Conservation (phyloP, 805 yeast genomes). For the Candida pseudoglaebosa region DNA sequence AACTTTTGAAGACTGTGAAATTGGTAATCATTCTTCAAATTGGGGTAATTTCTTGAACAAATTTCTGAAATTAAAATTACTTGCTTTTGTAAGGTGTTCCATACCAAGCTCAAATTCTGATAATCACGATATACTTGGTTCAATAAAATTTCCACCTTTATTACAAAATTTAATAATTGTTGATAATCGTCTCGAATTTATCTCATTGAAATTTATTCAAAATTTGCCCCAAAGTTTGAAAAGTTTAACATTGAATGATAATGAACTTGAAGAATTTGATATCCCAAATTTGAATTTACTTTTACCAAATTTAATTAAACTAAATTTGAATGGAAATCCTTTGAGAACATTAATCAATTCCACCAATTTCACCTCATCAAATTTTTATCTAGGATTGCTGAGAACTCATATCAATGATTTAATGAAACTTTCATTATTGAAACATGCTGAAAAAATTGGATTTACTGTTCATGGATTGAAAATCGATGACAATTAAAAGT, state of each 20-base stretch:
- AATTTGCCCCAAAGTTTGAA: slow-evolving; percentile 27
- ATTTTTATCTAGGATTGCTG: slow-evolving; percentile 7
- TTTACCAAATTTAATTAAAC: slow-evolving; percentile 18
- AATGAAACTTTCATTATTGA: not conserved
- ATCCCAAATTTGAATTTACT: slow-evolving; percentile 4
- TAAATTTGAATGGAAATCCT: slow-evolving; percentile 16
- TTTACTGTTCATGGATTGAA: not conserved
- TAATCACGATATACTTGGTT: slow-evolving; percentile 16
- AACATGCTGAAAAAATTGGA: not conserved
- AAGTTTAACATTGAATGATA: slow-evolving; percentile 12
- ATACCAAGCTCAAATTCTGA: slow-evolving; percentile 12
- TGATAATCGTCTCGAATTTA: slow-evolving; percentile 18
- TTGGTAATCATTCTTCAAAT: slow-evolving; percentile 29
- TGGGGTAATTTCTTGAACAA: slow-evolving; percentile 29
- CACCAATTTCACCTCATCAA: slow-evolving; percentile 9
- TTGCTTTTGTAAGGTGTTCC: slow-evolving; percentile 26
- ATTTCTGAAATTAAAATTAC: slow-evolving; percentile 16
- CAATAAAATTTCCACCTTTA: slow-evolving; percentile 21
- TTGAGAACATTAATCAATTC: slow-evolving; percentile 12
- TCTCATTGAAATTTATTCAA: slow-evolving; percentile 17
- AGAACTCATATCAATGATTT: not conserved
- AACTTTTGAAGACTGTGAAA: slow-evolving; percentile 28
- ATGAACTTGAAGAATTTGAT: slow-evolving; percentile 9
- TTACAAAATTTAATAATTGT: slow-evolving; percentile 22
- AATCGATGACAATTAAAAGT: too few species aligned